Percentiles rank a stretch among this genome's conserved stretches.
Conservation (phyloP, 176 grass and related monocot genomes). For the Dactylis glomerata region DNA sequence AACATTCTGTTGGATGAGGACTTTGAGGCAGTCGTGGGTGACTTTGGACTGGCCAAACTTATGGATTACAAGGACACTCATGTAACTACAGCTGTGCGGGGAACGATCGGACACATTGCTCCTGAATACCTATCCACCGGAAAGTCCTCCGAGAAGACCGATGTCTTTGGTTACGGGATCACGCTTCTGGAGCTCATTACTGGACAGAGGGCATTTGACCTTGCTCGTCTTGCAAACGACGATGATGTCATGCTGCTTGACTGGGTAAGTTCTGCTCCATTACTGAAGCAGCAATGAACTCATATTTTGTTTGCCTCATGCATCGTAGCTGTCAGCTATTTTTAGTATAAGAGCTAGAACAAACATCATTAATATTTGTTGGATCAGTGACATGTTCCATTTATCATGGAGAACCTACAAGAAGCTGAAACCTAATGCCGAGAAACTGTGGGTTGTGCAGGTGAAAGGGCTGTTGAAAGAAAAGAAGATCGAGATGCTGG, state of each 20-base stretch:
- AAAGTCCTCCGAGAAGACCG: constrained; percentile 72
- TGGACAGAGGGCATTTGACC: constrained; percentile 67
- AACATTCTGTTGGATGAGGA: constrained; percentile 76
- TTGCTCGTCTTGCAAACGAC: constrained; percentile 63
- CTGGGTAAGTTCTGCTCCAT: constrained; percentile 48
- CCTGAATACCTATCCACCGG: constrained; percentile 72
- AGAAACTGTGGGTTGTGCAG: constrained; percentile 16
- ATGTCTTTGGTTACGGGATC: constrained; percentile 80
- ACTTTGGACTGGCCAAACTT: constrained; percentile 71
- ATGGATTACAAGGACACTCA: constrained; percentile 89
- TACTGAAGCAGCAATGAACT: not conserved
- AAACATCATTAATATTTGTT: not conserved
- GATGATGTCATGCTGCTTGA: constrained; percentile 80
- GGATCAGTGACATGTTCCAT: constrained; percentile 4
- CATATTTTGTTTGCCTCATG: not conserved
- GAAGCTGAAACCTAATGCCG: not conserved
- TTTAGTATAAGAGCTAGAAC: not conserved
- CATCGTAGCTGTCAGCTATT: not conserved
- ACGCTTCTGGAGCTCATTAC: constrained; percentile 85
- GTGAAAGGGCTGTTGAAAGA: constrained; percentile 75
- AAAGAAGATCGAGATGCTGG: constrained; percentile 60
- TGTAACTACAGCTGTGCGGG: constrained; percentile 62
- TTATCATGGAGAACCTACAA: not conserved
- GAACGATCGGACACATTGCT: constrained; percentile 71
- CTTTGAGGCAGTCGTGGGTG: constrained; percentile 72